phyloP scores from a whole-genome alignment of 169 alveolate species.

The Perkinsus marinus region DNA sequence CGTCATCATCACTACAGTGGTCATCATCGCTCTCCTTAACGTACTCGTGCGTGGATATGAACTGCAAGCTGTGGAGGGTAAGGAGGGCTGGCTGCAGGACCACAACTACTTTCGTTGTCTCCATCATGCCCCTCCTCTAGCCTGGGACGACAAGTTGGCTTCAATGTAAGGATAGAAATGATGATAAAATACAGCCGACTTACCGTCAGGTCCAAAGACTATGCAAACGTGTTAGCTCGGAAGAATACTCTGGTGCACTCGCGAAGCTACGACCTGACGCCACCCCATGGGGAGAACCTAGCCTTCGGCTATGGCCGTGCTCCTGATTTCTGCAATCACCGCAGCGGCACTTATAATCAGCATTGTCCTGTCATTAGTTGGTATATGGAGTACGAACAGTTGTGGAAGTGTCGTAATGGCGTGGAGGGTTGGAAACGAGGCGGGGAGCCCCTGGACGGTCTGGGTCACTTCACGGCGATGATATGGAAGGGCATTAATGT shows the following conservation, averaged over 20 bases:
- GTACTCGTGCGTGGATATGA: background rate
- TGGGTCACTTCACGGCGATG: background rate
- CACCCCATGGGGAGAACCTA: background rate
- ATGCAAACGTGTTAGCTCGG: background rate
- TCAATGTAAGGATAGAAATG: background rate
- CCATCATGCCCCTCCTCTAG: background rate
- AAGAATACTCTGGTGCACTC: background rate
- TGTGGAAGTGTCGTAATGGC: background rate
- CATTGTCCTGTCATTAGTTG: background rate
- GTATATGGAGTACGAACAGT: background rate
- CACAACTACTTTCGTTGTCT: background rate
- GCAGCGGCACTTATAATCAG: background rate
- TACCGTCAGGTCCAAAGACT: background rate
- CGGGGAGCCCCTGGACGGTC: background rate
- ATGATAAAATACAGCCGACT: background rate
- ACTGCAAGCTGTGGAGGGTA: background rate
- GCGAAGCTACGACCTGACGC: background rate
- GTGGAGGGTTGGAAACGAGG: background rate
- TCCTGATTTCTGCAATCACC: background rate
- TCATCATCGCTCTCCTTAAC: background rate
- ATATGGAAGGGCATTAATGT: background rate
- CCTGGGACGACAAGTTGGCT: background rate
- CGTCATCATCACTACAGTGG: too few relatives aligned
- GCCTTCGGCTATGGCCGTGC: background rate
- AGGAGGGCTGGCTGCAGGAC: background rate